Base-by-base conservation (phyloP, 2,329 filamentous ascomycete genomes). In the Colletotrichum spaethianum region DNA sequence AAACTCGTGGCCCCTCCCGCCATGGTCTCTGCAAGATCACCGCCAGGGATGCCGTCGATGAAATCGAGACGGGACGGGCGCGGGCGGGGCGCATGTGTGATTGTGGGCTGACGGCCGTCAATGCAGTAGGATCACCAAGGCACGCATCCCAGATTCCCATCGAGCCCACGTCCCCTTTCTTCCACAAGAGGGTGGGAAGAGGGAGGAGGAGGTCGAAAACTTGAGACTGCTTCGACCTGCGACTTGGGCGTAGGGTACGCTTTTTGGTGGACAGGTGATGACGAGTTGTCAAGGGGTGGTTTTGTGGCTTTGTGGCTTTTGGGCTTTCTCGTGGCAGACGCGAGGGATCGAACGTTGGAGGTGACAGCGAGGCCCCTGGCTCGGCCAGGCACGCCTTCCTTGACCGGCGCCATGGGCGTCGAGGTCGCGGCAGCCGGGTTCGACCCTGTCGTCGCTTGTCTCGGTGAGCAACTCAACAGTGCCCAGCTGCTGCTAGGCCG, bases 361-460 rank as follows among this genome's bases (percentile, higher is more conserved):
- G 31, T 67, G 63, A 50, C 68, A 72, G 69, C 57, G 69, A 26
- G 48, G 28, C 64, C 69, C 69, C 69, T 69, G 65, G 42, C 42
- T 55, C 38, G 20, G 36, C 44, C 59, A 72, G 65, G 69, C 20
- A 69, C 69, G 65, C 64, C 50, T 33, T 33, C 16, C 20, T 14
- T 46, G 23, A 36, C 8, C 18, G 5, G 57, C 63, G 63, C 68
- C 65, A 63, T 63, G 69, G 69, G 69, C 65, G 28, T 57, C 14
- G 20, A 57, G 33, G 64, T 28, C 28, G n/a, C 50, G 18, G 18
- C 28, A 44, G 52, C 64, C 31, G 23, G 69, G 69, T 61, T 53
- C 28, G 23, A 52, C 69, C 64, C 31, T 72, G 69, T 52, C n/a
- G 42, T 50, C 28, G 31, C 8, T n/a, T 26, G 44, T 28, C 44